These are phyloP conservation scores for Cladosporium sp. DNA, from an alignment of 2,329 filamentous ascomycete species.

Conservation along the genomic window DNA sequence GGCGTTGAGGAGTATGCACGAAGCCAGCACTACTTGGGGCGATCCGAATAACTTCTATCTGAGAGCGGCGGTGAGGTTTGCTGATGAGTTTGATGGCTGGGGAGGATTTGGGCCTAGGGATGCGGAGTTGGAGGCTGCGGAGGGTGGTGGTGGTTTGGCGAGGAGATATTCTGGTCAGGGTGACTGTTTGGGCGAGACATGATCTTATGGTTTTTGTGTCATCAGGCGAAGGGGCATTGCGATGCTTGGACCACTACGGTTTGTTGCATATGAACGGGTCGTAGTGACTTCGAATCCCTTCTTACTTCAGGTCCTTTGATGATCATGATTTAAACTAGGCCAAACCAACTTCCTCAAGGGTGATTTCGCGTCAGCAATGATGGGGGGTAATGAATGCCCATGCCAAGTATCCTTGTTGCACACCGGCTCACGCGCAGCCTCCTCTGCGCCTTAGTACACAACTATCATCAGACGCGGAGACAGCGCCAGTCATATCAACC, in stretches of 20 bases:
- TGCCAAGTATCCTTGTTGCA: background rate
- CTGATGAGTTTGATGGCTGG: constrained; percentile 73
- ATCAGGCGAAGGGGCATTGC: background rate
- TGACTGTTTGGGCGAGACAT: constrained; percentile 1
- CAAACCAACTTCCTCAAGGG: background rate
- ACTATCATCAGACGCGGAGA: background rate
- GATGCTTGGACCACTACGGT: no score
- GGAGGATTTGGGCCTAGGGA: constrained; percentile 44
- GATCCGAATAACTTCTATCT: constrained; percentile 67
- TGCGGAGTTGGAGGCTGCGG: constrained; percentile 21
- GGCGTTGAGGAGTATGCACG: constrained; percentile 71
- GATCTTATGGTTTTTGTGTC: background rate
- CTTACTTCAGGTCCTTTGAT: background rate
- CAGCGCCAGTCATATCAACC: background rate
- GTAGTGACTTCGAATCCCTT: background rate
- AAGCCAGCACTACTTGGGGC: constrained; percentile 72
- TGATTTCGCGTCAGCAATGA: background rate
- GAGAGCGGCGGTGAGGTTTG: constrained; percentile 69
- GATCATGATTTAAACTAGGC: background rate
- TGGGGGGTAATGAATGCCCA: background rate
- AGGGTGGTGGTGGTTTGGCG: constrained; percentile 8
- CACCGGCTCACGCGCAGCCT: background rate
- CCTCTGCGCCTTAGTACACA: background rate
- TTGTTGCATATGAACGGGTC: background rate
- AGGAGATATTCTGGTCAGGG: constrained; percentile 26